Evolutionary conservation across 1,284 basidiomycete species (phyloP), one percentile per base, ranked within the genome.

Genomic region (Melampsora abietis-canadensis): DNA sequence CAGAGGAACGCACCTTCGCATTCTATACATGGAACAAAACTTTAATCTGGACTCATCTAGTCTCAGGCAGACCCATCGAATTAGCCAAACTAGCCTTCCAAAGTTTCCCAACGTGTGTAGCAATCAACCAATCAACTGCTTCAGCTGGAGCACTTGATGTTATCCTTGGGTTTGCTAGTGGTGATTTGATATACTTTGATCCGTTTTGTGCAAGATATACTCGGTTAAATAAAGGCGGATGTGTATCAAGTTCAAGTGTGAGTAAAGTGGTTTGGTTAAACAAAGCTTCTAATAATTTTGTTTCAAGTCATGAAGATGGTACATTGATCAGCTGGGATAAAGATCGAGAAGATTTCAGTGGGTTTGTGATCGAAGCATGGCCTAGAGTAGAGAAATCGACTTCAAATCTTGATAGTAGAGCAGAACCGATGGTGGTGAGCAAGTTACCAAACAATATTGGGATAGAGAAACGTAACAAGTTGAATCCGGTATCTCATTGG

Each of bases 141-240:
- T 88, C 87, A 12, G 84, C 88, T 4, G 90, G 92, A 67, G 87
- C 88, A 60, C 84, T 98, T 51, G 96, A 98, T 80, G 85, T 97
- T 14, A 86, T 98, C 72, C 90, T 98, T 78, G 95, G 95, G 2
- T 98, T 98, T 81, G 86, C 85, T 77, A 90, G 92, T 0, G 95
- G 95, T 17, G 95, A 98, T 82, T 84, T 98, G 30, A 84, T 98
- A 66, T 96, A 94, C 92, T 85, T 96, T 12, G 81, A 81, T 60
- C 79, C 80, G 21, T 78, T 82, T 30, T 75, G 77, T 21, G 75
- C 77, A 24, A 76, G 77, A 27, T 82, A 80, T 67, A 76, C 80
- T 3, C 80, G 81, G 17, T 77, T 82, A 68, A 82, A 82, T 77
- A 81, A 81, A 66, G 76, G 78, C 40, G 81, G 81, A 6, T 76